phyloP scores from a whole-genome alignment of 1,284 basidiomycete species.

The Ceratobasidium sp. region DNA sequence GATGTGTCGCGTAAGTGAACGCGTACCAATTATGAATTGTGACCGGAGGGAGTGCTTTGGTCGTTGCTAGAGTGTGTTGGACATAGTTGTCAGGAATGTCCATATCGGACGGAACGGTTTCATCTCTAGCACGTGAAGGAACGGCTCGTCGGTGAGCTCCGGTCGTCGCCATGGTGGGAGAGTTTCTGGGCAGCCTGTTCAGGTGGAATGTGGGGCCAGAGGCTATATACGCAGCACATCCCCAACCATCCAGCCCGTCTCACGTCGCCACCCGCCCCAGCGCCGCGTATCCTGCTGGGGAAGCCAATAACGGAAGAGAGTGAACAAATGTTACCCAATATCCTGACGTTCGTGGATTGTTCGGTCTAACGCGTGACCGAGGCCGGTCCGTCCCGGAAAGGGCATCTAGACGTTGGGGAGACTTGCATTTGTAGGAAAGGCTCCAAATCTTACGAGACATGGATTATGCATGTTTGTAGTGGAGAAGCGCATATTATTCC shows the following conservation, averaged over 20 bases:
- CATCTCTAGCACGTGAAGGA: constrained; percentile 7
- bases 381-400: constrained; percentile 14
- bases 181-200: neutral
- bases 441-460: neutral
- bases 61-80: constrained; percentile 77
- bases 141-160: neutral
- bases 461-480: neutral
- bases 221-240: neutral
- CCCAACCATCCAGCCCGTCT: neutral
- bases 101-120: constrained; percentile 59
- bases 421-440: neutral
- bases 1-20: neutral
- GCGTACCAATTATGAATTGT: constrained; percentile 61
- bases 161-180: neutral
- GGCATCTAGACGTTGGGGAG: constrained; percentile 27
- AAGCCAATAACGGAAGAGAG: neutral
- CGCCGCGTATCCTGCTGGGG: neutral
- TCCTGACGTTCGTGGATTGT: neutral
- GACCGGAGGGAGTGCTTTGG: constrained; percentile 78
- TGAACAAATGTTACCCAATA: neutral
- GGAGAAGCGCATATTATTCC: neutral
- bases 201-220: neutral
- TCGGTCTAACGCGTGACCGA: neutral
- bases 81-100: constrained; percentile 91
- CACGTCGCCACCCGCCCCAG: neutral